Base-by-base conservation (phyloP, 352 stramenopile species). In the Aphanomyces euteiches region DNA sequence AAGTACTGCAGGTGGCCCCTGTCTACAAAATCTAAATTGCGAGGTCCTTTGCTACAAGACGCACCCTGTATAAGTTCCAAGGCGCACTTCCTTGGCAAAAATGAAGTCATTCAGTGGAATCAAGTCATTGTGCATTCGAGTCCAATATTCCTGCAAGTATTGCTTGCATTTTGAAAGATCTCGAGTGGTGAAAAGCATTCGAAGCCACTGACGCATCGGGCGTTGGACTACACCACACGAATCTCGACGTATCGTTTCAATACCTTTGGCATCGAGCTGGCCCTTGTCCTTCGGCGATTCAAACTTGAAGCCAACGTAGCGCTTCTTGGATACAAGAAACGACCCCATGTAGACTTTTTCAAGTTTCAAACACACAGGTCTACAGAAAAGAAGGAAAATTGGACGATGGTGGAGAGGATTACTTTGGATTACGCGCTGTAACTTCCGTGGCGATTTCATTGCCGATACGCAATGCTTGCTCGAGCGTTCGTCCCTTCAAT, bases 321-420 rank as follows among this genome's bases (percentile, higher is more conserved):
- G 85, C 75, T 98, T 98, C 75, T 98, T 98, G n/a, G 90, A 96
- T 4, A 97, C 89, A 1, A 98, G 77, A 28, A 98, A 78, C 56
- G 81, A 96, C 1, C 90, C 89, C 72, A 94, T 87, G 75, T 98
- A 98, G 21, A 98, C 90, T 77, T 98, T 95, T 67, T 95, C 88
- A 40, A 95, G 48, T 73, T 95, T 93, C 17, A 95, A 69, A 1
- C 80, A 90, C 45, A 95, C 84, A 4, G 87, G 87, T 56, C 84
- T 93, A 47, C 7, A 19, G 19, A 61, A 15, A 66, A 5, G 47
- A 7, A 63, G 36, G 64, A 36, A 48, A 37, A 66, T 5, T 43
- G 5, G 60, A 3, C 39, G 15, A 69, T 15, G 56, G 7, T 40
- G 13, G 0, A 15, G 8, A 6, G 12, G 72, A 78, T 34, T 58